Base-by-base conservation (phyloP, 345 rosid species). In the Corymbia maculata region DNA sequence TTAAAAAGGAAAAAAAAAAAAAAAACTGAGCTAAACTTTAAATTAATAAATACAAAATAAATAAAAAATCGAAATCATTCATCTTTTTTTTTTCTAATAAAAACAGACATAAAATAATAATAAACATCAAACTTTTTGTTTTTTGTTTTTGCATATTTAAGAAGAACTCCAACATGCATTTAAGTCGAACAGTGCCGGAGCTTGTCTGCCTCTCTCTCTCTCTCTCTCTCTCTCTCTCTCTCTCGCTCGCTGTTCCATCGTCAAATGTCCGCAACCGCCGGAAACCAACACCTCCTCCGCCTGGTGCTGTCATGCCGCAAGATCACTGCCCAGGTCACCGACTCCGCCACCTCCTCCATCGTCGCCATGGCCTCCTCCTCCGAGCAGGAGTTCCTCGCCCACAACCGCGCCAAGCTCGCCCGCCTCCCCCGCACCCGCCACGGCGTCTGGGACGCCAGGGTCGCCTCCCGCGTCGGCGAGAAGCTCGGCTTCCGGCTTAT, bases 351-450 rank as follows among this genome's bases (percentile, higher is more conserved):
- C 75, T 90, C 97, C 88, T 90, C 96, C 75, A 93, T 97, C 92
- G 89, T 97, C 79, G 99, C 98, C 90, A 96, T 96, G 98, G 98
- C 98, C 52, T 95, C 98, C 30, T 97, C 99, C 66, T 88, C 98
- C 85, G 96, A 95, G 87, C 95, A 94, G 19, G 98, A 95, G 49
- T 97, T 95, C 90, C 90, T 94, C 16, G 91, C 96, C n/a, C 92
- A 87, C 82, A 92, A 88, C 93, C 97, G 97, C 57, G 91, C 95
- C 88, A 93, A 92, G 86, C 96, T 94, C 94, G 90, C 89, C 89
- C 93, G 95, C 22, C 91, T 94, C 88, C 98, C 95, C 51, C 93
- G 92, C 49, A 89, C 92, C 61, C 88, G 88, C 32, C 93, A 88
- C 90, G 89, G 90, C 66, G 86, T 89, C 89, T 95, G 97, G 98